Percentiles rank a stretch among this genome's conserved stretches.
Conservation (phyloP, 352 stramenopile genomes). For the Phytophthora pseudosyringae region DNA sequence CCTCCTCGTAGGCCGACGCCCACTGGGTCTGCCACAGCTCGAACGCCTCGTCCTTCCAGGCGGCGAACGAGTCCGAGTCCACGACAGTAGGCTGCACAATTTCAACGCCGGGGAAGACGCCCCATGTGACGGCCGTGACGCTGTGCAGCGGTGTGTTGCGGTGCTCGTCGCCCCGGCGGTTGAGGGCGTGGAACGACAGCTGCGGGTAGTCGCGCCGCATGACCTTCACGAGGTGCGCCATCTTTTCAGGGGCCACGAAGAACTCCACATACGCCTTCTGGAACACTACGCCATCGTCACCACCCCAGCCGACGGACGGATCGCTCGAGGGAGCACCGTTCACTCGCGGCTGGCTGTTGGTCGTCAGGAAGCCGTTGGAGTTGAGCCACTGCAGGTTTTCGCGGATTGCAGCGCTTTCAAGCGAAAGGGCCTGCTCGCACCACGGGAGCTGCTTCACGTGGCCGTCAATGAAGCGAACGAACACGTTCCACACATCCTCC, state of each 20-base stretch:
- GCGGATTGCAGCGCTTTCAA: slow-evolving; percentile 91
- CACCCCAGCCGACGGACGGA: slow-evolving; percentile 95
- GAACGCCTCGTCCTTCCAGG: slow-evolving; percentile 97
- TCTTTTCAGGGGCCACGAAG: slow-evolving; percentile 92
- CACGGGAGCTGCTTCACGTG: slow-evolving; percentile 94
- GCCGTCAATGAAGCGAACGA: slow-evolving; percentile 88
- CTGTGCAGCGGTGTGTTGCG: slow-evolving; percentile 80
- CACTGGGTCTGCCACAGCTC: slow-evolving; percentile 97
- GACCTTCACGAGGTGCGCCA: slow-evolving; percentile 65
- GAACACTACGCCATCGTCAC: slow-evolving; percentile 95
- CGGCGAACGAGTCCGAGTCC: slow-evolving; percentile 95
- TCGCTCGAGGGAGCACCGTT: slow-evolving; percentile 93
- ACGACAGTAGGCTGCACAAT: slow-evolving; percentile 97
- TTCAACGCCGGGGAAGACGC: slow-evolving; percentile 95
- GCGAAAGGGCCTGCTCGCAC: slow-evolving; percentile 96
- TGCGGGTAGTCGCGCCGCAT: slow-evolving; percentile 70
- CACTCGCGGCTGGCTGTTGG: slow-evolving; percentile 93
- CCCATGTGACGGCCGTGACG: slow-evolving; percentile 97
- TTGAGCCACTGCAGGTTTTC: slow-evolving; percentile 89
- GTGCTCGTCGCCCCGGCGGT: slow-evolving; percentile 70
- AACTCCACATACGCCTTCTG: slow-evolving; percentile 99
- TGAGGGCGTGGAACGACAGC: slow-evolving; percentile 83
- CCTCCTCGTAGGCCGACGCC: slow-evolving; percentile 95
- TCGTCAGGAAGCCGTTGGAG: slow-evolving; percentile 93
- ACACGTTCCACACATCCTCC: slow-evolving; percentile 95